Base-by-base conservation (phyloP, 169 alveolate genomes). In the Eimeria tenella region DNA sequence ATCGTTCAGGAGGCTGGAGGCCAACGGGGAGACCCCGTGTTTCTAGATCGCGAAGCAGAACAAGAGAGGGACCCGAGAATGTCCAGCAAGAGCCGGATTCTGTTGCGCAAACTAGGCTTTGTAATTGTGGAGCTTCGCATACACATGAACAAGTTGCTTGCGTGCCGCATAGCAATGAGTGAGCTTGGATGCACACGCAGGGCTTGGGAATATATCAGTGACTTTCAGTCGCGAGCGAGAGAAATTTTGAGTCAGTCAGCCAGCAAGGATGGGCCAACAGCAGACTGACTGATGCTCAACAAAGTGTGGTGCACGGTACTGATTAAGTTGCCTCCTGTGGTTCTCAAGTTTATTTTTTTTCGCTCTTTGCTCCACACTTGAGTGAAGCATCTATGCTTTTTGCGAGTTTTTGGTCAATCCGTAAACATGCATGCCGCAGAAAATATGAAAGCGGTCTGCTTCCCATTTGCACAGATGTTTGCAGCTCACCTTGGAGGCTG, bases 1-100 rank as follows among this genome's bases (percentile, higher is more conserved):
- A 52, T 17, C 15, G 31, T 82, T 55, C 75, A 82, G 90, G 90
- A 82, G 60, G 90, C 90, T 53, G 90, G 75, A 25, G 90, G 90
- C 19, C 75, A 74, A 23, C 73, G 75, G 55, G 90, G 73, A 13
- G 90, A 82, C 10, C 75, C 74, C 7, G 75, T 82, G 56, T 56
- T 31, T 21, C 31, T 82, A 31, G 75, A 56, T 74, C 74, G 74
- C 21, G 90, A 82, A 56, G 90, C 90, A 23, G 74, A 55, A 82
- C 90, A 19, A 5, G 53, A 56, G 25, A 71, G 90, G 5, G 56
- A 19, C 19, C 25, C 55, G n/a, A 53, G 58, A 55, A 11, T 56
- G 23, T n/a, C 17, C 19, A 49, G 74, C 53, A 56, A 31, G 53
- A 25, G 42, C 42, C 53, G 62, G 25, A 25, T 63, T 50, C 17